phyloP scores from a whole-genome alignment of 208 protist genomes.

The Histomonas meleagridis region DNA sequence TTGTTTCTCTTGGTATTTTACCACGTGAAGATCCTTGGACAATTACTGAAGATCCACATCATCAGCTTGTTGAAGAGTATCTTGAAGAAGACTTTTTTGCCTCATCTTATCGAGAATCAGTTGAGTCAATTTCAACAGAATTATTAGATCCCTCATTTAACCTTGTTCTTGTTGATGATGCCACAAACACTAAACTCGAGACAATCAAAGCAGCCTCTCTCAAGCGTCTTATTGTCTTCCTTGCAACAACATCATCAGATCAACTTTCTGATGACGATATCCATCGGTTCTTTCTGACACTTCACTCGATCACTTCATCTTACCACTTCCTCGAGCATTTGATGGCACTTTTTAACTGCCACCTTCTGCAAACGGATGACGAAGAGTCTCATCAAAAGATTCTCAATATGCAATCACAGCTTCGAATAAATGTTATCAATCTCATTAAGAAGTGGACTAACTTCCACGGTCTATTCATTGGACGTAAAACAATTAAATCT shows the following conservation, averaged over 20 bases:
- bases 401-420: background rate
- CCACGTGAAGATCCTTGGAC: background rate
- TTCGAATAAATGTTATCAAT: background rate
- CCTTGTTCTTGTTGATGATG: background rate
- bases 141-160: background rate
- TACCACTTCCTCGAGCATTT: background rate
- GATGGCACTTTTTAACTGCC: background rate
- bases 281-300: background rate
- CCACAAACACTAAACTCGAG: background rate
- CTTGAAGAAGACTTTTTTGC: background rate
- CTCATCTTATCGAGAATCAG: background rate
- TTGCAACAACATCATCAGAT: background rate
- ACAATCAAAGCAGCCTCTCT: background rate
- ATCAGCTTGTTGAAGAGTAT: background rate
- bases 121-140: background rate
- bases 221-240: background rate
- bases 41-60: background rate
- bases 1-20: background rate
- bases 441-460: background rate
- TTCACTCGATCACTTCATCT: background rate
- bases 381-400: background rate
- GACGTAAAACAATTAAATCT: slow-evolving; percentile 2
- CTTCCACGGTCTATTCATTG: background rate
- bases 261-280: background rate
- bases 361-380: background rate